phyloP scores from a whole-genome alignment of 2,329 filamentous ascomycete genomes.

The Ophiostoma populinum region DNA sequence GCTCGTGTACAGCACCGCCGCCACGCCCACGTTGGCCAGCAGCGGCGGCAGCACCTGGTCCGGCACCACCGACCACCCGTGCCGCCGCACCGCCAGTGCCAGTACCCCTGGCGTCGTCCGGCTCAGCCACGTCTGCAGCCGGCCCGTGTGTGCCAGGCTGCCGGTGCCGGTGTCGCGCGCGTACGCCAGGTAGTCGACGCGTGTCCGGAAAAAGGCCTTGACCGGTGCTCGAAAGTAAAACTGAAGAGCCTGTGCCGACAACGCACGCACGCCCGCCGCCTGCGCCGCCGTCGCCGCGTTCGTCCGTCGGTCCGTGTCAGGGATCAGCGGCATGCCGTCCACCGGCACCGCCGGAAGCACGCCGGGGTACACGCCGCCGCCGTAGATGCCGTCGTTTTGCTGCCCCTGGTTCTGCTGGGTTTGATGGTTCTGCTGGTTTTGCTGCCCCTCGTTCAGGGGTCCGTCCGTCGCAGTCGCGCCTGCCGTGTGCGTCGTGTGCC shows the following conservation, averaged over 20 bases:
- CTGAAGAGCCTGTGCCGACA: conserved; percentile 67
- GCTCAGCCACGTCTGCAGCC: conserved; percentile 33
- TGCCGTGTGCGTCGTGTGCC: neutral
- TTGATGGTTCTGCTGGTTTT: no score
- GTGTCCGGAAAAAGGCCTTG: conserved; percentile 80
- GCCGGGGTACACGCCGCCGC: conserved; percentile 14
- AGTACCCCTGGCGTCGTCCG: conserved; percentile 55
- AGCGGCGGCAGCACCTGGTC: conserved; percentile 63
- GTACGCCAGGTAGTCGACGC: conserved; percentile 64
- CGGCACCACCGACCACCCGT: conserved; percentile 58
- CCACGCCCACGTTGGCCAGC: conserved; percentile 56
- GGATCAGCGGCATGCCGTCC: conserved; percentile 15
- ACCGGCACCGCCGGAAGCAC: conserved; percentile 28
- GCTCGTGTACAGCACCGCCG: conserved; percentile 57
- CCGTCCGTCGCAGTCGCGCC: no score
- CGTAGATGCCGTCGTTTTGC: conserved; percentile 1
- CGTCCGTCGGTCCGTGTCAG: conserved; percentile 30
- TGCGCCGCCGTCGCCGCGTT: conserved; percentile 56
- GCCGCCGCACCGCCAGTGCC: conserved; percentile 45
- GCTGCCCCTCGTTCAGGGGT: no score
- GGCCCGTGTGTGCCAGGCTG: conserved; percentile 17
- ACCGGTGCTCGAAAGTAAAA: conserved; percentile 87
- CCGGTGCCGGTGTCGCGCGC: conserved; percentile 26
- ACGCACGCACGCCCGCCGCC: conserved; percentile 65
- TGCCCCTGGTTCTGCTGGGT: neutral